Conservation (phyloP, 768 basidiomycete species). For the Panellus pusillus region DNA sequence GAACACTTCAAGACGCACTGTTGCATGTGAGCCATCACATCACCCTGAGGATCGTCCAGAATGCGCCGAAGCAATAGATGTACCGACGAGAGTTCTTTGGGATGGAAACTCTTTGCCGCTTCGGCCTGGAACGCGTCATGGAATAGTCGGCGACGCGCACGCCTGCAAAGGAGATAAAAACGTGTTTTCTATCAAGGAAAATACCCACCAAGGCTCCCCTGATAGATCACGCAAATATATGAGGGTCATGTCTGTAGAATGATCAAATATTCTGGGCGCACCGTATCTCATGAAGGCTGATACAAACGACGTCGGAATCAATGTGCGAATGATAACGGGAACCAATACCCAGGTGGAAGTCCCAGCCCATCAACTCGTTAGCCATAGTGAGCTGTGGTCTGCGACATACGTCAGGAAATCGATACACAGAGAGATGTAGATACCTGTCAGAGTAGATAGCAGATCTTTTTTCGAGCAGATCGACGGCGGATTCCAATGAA, state of each 20-base stretch:
- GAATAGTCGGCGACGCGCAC: constrained; percentile 39
- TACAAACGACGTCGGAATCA: neutral
- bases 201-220: constrained; percentile 14
- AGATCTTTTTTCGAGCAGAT: constrained; percentile 43
- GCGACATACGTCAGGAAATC: neutral
- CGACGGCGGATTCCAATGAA: constrained; percentile 33
- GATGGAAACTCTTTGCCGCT: constrained; percentile 31
- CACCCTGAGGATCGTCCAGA: constrained; percentile 30
- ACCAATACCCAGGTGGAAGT: constrained; percentile 29
- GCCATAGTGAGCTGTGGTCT: constrained; percentile 33
- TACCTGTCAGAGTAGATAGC: constrained; percentile 43
- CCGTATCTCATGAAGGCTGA: constrained; percentile 36
- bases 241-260: neutral
- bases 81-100: constrained; percentile 30
- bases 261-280: constrained; percentile 1
- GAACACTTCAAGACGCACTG: constrained; percentile 33
- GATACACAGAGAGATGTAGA: neutral
- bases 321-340: too few relatives aligned
- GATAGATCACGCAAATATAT: neutral
- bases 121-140: constrained; percentile 39
- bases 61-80: constrained; percentile 31
- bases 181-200: neutral
- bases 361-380: constrained; percentile 38
- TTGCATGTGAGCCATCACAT: constrained; percentile 34
- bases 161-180: constrained; percentile 29